A percentile compares a stretch with the other conserved stretches of the same genome.
Conservation (phyloP, 768 basidiomycete genomes). For the Macrocybe gigantea region DNA sequence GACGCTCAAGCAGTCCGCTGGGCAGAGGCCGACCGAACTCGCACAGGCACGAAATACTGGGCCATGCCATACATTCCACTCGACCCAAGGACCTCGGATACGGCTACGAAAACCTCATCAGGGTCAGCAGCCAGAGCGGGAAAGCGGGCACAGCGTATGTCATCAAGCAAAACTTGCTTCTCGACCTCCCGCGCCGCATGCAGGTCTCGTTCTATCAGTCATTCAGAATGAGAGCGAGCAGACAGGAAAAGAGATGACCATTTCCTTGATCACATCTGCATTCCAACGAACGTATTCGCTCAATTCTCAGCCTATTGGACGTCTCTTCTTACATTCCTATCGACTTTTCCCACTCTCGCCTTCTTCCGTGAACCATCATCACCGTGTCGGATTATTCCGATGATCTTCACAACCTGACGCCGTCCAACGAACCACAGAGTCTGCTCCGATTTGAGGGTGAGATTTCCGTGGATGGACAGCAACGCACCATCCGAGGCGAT, state of each 20-base stretch:
- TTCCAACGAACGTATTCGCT: slow-evolving; percentile 66
- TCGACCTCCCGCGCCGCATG: slow-evolving; percentile 80
- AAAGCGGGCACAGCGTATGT: slow-evolving; percentile 84
- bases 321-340: slow-evolving; percentile 62
- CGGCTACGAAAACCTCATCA: slow-evolving; percentile 82
- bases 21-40: slow-evolving; percentile 39
- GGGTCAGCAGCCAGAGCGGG: slow-evolving; percentile 84
- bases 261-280: slow-evolving; percentile 66
- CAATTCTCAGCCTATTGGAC: slow-evolving; percentile 56
- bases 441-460: slow-evolving; percentile 58
- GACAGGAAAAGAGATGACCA: slow-evolving; percentile 75
- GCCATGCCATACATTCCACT: slow-evolving; percentile 81
- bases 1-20: slow-evolving; percentile 53
- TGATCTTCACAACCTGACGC: slow-evolving; percentile 32
- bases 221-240: slow-evolving; percentile 69
- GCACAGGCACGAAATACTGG: slow-evolving; percentile 47
- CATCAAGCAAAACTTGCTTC: slow-evolving; percentile 66
- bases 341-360: slow-evolving; percentile 43
- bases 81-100: slow-evolving; percentile 83
- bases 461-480: slow-evolving; percentile 57
- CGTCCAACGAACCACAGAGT: slow-evolving; percentile 8
- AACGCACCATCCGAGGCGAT: slow-evolving; percentile 63
- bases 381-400: slow-evolving; percentile 37
- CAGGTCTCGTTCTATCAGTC: slow-evolving; percentile 77
- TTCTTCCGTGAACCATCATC: slow-evolving; percentile 30